Percentiles rank a stretch among this genome's conserved stretches.
Conservation (phyloP, 2,329 filamentous ascomycete genomes). For the Alternaria viburni region DNA sequence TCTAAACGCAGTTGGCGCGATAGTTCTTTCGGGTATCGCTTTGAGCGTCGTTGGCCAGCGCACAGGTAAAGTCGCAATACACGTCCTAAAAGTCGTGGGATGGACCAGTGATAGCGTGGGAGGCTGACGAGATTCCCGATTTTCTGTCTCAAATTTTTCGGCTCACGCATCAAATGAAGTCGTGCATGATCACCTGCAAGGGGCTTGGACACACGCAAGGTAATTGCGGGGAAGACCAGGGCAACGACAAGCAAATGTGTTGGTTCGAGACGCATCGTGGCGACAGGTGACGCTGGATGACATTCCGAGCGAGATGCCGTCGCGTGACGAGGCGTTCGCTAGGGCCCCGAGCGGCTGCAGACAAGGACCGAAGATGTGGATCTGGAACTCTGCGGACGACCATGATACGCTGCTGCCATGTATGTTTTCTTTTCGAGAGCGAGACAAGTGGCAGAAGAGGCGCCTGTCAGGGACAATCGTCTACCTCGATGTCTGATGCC, state of each 20-base stretch:
- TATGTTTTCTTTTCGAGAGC: conserved; percentile 18
- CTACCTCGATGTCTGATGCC: conserved; percentile 16
- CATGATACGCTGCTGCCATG: conserved; percentile 18
- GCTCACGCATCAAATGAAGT: conserved; percentile 42
- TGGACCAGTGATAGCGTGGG: conserved; percentile 34
- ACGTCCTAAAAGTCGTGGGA: conserved; percentile 18
- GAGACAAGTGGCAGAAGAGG: conserved; percentile 13
- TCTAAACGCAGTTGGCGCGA: conserved; percentile 46
- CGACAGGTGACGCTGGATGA: conserved; percentile 33
- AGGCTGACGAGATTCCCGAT: conserved; percentile 37
- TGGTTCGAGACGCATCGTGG: conserved; percentile 24
- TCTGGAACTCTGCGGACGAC: conserved; percentile 13
- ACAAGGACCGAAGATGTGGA: conserved; percentile 23
- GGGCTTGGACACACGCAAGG: conserved; percentile 36
- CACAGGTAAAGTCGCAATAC: conserved; percentile 41
- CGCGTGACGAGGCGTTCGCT: conserved; percentile 31
- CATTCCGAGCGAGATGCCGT: conserved; percentile 24
- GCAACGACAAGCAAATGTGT: conserved; percentile 18
- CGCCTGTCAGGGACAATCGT: conserved; percentile 21
- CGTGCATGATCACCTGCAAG: conserved; percentile 51
- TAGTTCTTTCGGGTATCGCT: conserved; percentile 32
- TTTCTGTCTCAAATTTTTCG: conserved; percentile 31
- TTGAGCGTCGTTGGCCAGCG: conserved; percentile 36
- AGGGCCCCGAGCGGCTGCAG: conserved; percentile 14
- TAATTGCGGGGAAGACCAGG: conserved; percentile 48